phyloP scores from a whole-genome alignment of 345 rosid genomes.

The Lepidium didymum region DNA sequence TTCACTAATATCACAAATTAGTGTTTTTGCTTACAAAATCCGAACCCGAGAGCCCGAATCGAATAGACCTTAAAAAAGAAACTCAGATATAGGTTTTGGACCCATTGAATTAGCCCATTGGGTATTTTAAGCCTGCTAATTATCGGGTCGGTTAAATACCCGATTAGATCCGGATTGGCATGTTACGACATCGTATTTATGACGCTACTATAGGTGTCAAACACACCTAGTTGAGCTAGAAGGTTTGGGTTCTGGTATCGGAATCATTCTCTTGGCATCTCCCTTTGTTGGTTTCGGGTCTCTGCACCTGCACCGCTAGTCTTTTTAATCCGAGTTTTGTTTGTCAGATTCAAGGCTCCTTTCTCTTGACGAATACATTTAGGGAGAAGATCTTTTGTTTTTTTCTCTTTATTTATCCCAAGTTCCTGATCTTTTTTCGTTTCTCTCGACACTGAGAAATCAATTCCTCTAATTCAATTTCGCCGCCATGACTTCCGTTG shows the following conservation, averaged over 20 bases:
- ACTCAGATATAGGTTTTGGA: too few relatives aligned
- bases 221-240: neutral
- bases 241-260: neutral
- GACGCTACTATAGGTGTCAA: neutral
- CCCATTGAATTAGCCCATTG: too few relatives aligned
- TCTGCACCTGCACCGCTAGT: neutral
- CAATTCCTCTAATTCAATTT: neutral
- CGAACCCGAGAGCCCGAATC: too few relatives aligned
- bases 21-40: neutral
- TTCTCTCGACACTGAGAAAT: neutral
- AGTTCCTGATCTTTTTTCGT: neutral
- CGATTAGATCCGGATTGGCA: too few relatives aligned
- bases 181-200: too few relatives aligned
- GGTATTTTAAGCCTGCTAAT: too few relatives aligned
- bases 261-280: conserved; percentile 22
- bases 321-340: neutral
- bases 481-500: conserved; percentile 30
- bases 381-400: neutral
- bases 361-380: neutral
- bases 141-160: too few relatives aligned
- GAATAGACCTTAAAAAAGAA: too few relatives aligned
- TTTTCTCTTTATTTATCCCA: too few relatives aligned
- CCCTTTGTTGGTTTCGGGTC: neutral
- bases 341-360: neutral
- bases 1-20: neutral